Percentiles rank a stretch among this genome's conserved stretches.
These are phyloP conservation scores for Quercus glauca DNA, from an alignment of 306 rosid genomes.

Conservation along the genomic window DNA sequence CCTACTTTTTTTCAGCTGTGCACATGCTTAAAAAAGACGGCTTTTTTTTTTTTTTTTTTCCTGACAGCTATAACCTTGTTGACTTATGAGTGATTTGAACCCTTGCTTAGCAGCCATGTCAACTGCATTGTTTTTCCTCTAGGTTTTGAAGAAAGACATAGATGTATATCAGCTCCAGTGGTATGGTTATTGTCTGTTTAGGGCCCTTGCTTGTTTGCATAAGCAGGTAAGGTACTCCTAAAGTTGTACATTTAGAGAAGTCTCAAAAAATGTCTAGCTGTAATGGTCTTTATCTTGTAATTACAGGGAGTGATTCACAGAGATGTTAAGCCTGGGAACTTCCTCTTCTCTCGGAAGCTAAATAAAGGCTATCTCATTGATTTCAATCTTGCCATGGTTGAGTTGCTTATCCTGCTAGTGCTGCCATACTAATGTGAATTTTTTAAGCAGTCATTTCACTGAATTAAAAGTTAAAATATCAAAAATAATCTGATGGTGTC, in stretches of 20 bases:
- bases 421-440: too few relatives aligned
- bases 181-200: slow-evolving; percentile 83
- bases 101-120: background rate
- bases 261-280: background rate
- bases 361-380: slow-evolving; percentile 84
- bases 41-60: too few relatives aligned
- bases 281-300: slow-evolving; percentile 3
- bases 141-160: slow-evolving; percentile 84
- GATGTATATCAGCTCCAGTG: slow-evolving; percentile 63
- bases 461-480: too few relatives aligned
- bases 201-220: slow-evolving; percentile 75
- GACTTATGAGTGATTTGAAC: background rate
- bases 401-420: slow-evolving; percentile 17
- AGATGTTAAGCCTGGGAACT: slow-evolving; percentile 95
- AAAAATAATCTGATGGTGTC: too few relatives aligned
- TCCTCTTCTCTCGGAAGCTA: slow-evolving; percentile 71
- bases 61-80: background rate
- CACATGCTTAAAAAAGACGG: too few relatives aligned
- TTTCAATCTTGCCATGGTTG: slow-evolving; percentile 86
- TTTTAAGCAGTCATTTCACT: too few relatives aligned
- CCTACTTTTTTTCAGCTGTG: too few relatives aligned
- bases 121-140: background rate
- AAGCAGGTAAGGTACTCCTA: slow-evolving; percentile 55
- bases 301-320: slow-evolving; percentile 73
- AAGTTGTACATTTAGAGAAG: slow-evolving; percentile 2